These are phyloP conservation scores for Aspergillus aculeatus DNA, from an alignment of 2,329 filamentous ascomycete genomes.

Conservation along the genomic window DNA sequence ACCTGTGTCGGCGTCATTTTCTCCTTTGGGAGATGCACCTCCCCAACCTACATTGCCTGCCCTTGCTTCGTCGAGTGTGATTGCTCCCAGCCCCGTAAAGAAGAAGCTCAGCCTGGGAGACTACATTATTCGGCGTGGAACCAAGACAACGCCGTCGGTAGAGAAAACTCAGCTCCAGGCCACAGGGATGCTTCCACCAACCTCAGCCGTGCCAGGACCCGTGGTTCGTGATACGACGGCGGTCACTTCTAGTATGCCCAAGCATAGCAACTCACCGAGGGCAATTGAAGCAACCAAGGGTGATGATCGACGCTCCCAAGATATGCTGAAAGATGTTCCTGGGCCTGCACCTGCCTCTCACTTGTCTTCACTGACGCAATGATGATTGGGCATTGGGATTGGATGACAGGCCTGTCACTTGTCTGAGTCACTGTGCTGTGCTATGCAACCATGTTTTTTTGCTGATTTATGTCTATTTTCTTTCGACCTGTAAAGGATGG, in stretches of 20 bases:
- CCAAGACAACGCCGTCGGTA: constrained; percentile 39
- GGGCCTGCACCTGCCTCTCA: constrained; percentile 29
- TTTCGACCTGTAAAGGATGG: constrained; percentile 22
- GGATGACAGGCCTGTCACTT: background rate
- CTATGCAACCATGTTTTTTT: constrained; percentile 15
- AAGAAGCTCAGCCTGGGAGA: constrained; percentile 53
- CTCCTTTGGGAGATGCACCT: constrained; percentile 27
- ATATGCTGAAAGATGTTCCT: constrained; percentile 35
- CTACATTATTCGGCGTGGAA: constrained; percentile 47
- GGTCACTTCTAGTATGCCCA: background rate
- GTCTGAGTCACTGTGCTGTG: constrained; percentile 12
- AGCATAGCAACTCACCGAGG: constrained; percentile 8
- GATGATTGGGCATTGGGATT: constrained; percentile 6
- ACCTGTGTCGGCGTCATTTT: constrained; percentile 31
- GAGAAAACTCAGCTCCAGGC: constrained; percentile 41
- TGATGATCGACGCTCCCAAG: constrained; percentile 22
- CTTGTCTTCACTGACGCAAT: constrained; percentile 29
- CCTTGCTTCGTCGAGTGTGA: constrained; percentile 28
- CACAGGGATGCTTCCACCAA: constrained; percentile 26
- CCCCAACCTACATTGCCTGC: constrained; percentile 23
- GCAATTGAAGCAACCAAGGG: constrained; percentile 20
- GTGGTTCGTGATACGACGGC: constrained; percentile 16
- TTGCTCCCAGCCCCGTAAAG: constrained; percentile 49
- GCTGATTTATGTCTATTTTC: constrained; percentile 12
- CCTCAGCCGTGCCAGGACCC: constrained; percentile 21